Percentiles rank a stretch among this genome's conserved stretches.
Conservation (phyloP, 805 yeast genomes). For the Zygosaccharomyces bailii region DNA sequence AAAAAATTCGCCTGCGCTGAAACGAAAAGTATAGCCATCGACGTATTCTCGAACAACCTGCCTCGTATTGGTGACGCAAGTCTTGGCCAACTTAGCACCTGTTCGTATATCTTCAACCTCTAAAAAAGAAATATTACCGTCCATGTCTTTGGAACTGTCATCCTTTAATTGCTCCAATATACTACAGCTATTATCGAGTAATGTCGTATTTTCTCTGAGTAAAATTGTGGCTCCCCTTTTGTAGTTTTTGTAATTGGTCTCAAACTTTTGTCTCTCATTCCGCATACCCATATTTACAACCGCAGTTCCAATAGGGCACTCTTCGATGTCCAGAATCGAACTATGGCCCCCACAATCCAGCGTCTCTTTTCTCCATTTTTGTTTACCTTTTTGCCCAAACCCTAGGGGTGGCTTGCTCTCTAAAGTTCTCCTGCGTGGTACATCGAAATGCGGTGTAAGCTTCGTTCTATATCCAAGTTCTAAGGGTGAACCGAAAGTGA, state of each 20-base stretch:
- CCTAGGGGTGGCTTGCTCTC: constrained; percentile 69
- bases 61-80: constrained; percentile 76
- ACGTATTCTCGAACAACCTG: constrained; percentile 76
- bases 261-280: constrained; percentile 61
- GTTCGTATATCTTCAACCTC: constrained; percentile 32
- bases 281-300: constrained; percentile 71
- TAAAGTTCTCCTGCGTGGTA: constrained; percentile 53
- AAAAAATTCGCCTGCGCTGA: constrained; percentile 93
- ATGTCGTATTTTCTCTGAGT: constrained; percentile 70
- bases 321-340: constrained; percentile 83
- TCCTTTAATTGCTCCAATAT: constrained; percentile 36
- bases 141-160: constrained; percentile 46
- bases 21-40: constrained; percentile 74
- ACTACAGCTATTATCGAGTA: constrained; percentile 28
- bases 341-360: constrained; percentile 53
- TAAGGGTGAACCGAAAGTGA: constrained; percentile 73
- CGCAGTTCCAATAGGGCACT: constrained; percentile 83
- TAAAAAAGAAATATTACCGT: constrained; percentile 39
- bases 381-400: constrained; percentile 82
- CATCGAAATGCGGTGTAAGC: constrained; percentile 90
- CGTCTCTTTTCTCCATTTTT: constrained; percentile 54
- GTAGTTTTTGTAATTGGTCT: constrained; percentile 42
- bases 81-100: constrained; percentile 45
- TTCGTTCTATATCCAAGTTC: constrained; percentile 82
- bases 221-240: constrained; percentile 85